A percentile compares a stretch with the other conserved stretches of the same genome.
Evolutionary conservation across 164 flowering plant species (phyloP).

Genomic region (Malania oleifera): DNA sequence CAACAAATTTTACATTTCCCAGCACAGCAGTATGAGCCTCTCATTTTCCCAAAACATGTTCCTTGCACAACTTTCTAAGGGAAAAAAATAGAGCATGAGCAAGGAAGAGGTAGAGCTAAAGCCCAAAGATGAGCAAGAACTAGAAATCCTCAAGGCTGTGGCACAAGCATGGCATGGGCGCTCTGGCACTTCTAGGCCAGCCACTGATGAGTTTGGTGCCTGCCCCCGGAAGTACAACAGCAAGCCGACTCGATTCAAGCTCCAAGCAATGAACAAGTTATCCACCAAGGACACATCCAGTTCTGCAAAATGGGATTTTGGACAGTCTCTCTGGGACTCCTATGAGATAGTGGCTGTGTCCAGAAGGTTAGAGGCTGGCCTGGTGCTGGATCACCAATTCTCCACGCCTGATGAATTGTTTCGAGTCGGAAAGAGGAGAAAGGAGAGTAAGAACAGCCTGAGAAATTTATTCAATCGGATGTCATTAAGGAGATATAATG

Average conservation of each 20-base stretch:
- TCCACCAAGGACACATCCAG: neutral
- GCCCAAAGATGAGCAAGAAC: slow-evolving; percentile 29
- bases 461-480: slow-evolving; percentile 47
- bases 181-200: slow-evolving; percentile 34
- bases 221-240: slow-evolving; percentile 30
- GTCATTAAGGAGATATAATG: slow-evolving; percentile 52
- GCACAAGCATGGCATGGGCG: slow-evolving; percentile 91
- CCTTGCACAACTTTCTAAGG: slow-evolving; percentile 5
- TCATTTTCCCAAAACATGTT: slow-evolving; percentile 23
- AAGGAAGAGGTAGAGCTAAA: slow-evolving; percentile 12
- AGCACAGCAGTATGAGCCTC: slow-evolving; percentile 28
- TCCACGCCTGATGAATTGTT: slow-evolving; percentile 7
- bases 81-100: slow-evolving; percentile 20
- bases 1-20: slow-evolving; percentile 4
- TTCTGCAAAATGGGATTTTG: slow-evolving; percentile 64
- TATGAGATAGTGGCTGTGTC: slow-evolving; percentile 78
- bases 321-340: slow-evolving; percentile 77
- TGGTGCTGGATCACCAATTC: slow-evolving; percentile 38
- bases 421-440: slow-evolving; percentile 22
- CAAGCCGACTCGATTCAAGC: slow-evolving; percentile 68
- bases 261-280: slow-evolving; percentile 47
- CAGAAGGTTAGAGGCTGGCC: slow-evolving; percentile 58
- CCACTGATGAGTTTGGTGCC: slow-evolving; percentile 56
- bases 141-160: slow-evolving; percentile 79
- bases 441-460: slow-evolving; percentile 74